Conservation (phyloP, 2,329 filamentous ascomycete species). For the Aspergillus ochraceoroseus region DNA sequence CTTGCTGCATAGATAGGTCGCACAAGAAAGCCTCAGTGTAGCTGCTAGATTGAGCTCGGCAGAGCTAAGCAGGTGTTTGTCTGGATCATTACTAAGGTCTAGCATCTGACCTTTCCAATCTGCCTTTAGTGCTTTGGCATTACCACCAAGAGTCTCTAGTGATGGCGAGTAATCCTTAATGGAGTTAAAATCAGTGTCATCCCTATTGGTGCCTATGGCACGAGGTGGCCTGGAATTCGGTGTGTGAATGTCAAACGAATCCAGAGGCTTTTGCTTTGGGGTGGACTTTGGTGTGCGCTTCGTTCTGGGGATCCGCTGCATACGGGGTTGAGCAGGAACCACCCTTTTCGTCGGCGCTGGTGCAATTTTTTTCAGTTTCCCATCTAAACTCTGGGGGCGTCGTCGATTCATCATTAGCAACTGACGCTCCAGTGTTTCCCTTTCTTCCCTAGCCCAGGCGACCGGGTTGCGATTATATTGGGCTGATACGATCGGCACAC, state of each 20-base stretch:
- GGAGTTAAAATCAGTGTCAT: conserved; percentile 73
- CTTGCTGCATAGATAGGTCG: conserved; percentile 88
- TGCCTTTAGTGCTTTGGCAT: conserved; percentile 68
- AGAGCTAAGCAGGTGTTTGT: conserved; percentile 65
- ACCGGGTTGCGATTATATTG: conserved; percentile 44
- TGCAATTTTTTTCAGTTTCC: conserved; percentile 40
- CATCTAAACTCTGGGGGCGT: conserved; percentile 28
- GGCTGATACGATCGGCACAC: conserved; percentile 40
- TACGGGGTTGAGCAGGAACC: conserved; percentile 25
- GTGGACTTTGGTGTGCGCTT: conserved; percentile 42
- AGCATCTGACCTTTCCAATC: conserved; percentile 81
- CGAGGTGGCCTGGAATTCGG: conserved; percentile 43
- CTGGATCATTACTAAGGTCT: conserved; percentile 67
- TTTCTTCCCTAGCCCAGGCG: conserved; percentile 42
- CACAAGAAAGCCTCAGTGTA: conserved; percentile 74
- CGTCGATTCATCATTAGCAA: conserved; percentile 40
- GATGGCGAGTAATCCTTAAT: conserved; percentile 71
- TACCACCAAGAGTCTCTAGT: conserved; percentile 58
- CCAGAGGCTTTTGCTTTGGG: conserved; percentile 38
- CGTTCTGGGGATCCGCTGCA: conserved; percentile 31
- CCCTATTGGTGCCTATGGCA: conserved; percentile 58
- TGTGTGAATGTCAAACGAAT: conserved; percentile 36
- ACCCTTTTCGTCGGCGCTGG: conserved; percentile 36
- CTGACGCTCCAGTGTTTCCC: conserved; percentile 41
- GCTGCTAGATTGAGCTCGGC: conserved; percentile 74